Evolutionary conservation across 495 filamentous ascomycete genomes (phyloP).

Genomic region (Cryomyces antarcticus): DNA sequence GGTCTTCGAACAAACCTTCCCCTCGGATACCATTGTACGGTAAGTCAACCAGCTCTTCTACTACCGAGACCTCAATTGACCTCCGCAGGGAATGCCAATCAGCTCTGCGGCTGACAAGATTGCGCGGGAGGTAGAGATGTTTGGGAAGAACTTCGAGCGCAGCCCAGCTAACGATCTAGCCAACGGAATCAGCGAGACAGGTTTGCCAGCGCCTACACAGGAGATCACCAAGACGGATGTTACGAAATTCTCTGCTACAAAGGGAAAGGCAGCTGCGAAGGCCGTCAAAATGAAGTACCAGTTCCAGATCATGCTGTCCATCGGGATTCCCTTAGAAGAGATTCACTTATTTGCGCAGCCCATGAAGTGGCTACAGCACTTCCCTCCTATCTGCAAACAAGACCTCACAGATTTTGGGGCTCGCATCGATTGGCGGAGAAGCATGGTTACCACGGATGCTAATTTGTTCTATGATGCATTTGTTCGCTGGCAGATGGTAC

Average conservation of each 20-base stretch:
- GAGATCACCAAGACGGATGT: constrained; percentile 47
- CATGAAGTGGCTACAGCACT: constrained; percentile 69
- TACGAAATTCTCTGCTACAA: constrained; percentile 82
- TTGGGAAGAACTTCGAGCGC: constrained; percentile 68
- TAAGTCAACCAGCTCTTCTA: too few relatives aligned
- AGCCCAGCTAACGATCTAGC: constrained; percentile 24
- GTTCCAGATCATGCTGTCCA: constrained; percentile 73
- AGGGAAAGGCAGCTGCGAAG: constrained; percentile 86
- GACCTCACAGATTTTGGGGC: constrained; percentile 72
- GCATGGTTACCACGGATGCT: constrained; percentile 85
- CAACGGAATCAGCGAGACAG: constrained; percentile 34
- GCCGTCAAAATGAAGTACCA: constrained; percentile 76
- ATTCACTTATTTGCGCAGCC: constrained; percentile 86
- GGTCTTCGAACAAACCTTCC: constrained; percentile 76
- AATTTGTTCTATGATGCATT: constrained; percentile 97
- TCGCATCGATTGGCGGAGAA: constrained; percentile 78
- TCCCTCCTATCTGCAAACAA: constrained; percentile 61
- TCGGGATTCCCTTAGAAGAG: constrained; percentile 65
- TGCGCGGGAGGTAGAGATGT: constrained; percentile 66
- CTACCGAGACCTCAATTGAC: too few relatives aligned
- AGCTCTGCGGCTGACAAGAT: constrained; percentile 96
- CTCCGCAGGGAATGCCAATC: constrained; percentile 61
- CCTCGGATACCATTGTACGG: constrained; percentile 80
- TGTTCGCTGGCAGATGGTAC: constrained; percentile 94
- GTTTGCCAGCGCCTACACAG: constrained; percentile 34